phyloP scores from a whole-genome alignment of 2,329 filamentous ascomycete genomes.

The Apiospora arundinis region DNA sequence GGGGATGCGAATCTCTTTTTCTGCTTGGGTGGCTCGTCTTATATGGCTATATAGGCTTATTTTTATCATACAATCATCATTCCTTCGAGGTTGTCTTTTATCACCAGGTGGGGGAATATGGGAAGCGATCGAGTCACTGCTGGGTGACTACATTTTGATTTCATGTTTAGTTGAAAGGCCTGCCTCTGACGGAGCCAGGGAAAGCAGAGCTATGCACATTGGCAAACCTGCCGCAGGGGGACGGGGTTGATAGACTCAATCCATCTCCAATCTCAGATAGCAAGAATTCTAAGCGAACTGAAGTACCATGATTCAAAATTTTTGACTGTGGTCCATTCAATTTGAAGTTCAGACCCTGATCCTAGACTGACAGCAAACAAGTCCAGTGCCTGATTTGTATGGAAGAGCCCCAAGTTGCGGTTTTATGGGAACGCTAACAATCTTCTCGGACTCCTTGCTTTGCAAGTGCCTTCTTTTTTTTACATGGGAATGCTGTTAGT shows the following conservation, averaged over 20 bases:
- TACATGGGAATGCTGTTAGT: not conserved
- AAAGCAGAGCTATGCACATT: constrained; percentile 7
- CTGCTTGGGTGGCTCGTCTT: not conserved
- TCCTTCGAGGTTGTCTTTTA: not conserved
- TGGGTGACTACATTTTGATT: not conserved
- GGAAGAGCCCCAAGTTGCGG: not conserved
- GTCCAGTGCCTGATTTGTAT: not conserved
- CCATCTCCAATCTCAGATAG: not conserved
- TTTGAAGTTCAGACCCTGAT: not conserved
- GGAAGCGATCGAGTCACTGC: not conserved
- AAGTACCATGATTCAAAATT: not conserved
- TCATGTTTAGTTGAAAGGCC: not conserved
- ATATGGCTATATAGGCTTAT: not conserved
- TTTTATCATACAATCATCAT: not conserved
- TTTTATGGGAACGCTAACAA: not conserved
- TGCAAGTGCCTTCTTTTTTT: not conserved
- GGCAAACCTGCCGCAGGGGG: constrained; percentile 16
- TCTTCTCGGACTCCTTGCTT: not conserved
- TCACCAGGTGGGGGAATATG: not conserved
- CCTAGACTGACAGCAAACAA: not conserved
- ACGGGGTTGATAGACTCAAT: not conserved
- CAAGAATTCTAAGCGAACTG: constrained; percentile 1
- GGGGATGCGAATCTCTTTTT: not conserved
- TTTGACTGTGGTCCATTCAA: not conserved
- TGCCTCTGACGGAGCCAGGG: not conserved